Base-by-base conservation (phyloP, 164 flowering plant species). In the Annona cherimola region DNA sequence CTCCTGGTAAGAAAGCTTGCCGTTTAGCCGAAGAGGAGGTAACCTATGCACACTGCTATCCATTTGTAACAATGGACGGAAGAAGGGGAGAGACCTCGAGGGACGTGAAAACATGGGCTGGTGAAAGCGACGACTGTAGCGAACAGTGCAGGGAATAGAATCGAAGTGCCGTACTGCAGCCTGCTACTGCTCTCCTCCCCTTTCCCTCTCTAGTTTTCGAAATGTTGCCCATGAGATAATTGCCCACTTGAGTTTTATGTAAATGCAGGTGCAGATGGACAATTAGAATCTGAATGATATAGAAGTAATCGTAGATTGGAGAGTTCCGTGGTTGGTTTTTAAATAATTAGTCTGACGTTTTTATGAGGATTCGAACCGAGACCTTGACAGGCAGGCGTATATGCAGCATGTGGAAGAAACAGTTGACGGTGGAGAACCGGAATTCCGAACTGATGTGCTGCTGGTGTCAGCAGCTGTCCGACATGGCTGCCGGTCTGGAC, bases 1-100 rank as follows among this genome's bases (percentile, higher is more conserved):
- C 40, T 60, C 26, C 11, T 46, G 3, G 20, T 9, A 12, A 3
- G 64, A n/a, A 57, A 4, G 1, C 16, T 12, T 18, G 2, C 11
- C n/a, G n/a, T n/a, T 54, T 0, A 3, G n/a, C 18, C 5, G 44
- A 3, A 19, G 59, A n/a, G 9, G 26, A 59, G 72, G 20, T 60
- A 60, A 50, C 7, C 55, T 50, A 50, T 14, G 12, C 55, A 5
- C 55, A 11, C 57, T 50, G 57, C 12, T 26, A 26, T 26, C 35
- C 57, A 8, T 50, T 50, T 50, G 14, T 50, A 50, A 16, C 14
- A 26, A 26, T 26, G 35, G 35, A 26, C 35, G 35, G 35, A 26
- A 50, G 9, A 16, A 50, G 57, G 14, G 14, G 14, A 50, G 57
- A 54, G 45, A 57, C 69, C 69, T 67, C 55, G 69, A 63, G 41